Conservation (phyloP, 495 filamentous ascomycete genomes). For the Penicillium crystallinum region DNA sequence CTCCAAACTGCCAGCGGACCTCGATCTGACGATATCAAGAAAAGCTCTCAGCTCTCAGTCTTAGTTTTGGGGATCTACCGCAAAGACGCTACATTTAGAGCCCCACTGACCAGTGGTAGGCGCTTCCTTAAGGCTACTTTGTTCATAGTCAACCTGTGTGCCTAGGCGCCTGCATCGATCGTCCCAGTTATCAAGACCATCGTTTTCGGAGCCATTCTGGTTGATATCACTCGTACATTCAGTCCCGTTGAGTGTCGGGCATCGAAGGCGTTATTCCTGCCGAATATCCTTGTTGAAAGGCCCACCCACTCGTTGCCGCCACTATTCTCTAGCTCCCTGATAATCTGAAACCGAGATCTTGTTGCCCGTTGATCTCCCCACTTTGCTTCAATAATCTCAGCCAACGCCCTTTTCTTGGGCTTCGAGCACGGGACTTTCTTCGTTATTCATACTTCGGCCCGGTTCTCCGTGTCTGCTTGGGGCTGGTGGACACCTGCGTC, state of each 20-base stretch:
- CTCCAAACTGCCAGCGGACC: not conserved
- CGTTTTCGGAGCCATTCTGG: not conserved
- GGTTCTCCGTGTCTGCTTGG: constrained; percentile 14
- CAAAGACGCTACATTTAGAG: constrained; percentile 21
- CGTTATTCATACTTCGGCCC: constrained; percentile 7
- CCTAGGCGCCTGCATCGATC: constrained; percentile 15
- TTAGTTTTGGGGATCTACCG: constrained; percentile 22
- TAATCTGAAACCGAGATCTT: not conserved
- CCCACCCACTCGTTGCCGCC: not conserved
- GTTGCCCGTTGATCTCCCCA: not conserved
- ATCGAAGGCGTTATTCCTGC: not conserved
- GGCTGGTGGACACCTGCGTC: constrained; percentile 9
- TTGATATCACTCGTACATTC: not conserved
- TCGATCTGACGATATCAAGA: not conserved
- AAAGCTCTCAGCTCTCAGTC: not conserved
- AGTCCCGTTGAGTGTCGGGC: not conserved
- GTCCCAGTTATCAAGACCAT: constrained; percentile 11
- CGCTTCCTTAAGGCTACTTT: constrained; percentile 19
- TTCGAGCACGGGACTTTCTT: not conserved
- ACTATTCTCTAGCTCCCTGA: not conserved
- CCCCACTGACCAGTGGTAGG: constrained; percentile 22
- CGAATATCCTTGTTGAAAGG: not conserved
- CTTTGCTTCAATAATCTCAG: not conserved
- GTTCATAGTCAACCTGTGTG: constrained; percentile 19
- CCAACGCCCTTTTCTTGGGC: not conserved